Conservation (phyloP, 805 yeast genomes). For the Saccharomycopsis sp. region DNA sequence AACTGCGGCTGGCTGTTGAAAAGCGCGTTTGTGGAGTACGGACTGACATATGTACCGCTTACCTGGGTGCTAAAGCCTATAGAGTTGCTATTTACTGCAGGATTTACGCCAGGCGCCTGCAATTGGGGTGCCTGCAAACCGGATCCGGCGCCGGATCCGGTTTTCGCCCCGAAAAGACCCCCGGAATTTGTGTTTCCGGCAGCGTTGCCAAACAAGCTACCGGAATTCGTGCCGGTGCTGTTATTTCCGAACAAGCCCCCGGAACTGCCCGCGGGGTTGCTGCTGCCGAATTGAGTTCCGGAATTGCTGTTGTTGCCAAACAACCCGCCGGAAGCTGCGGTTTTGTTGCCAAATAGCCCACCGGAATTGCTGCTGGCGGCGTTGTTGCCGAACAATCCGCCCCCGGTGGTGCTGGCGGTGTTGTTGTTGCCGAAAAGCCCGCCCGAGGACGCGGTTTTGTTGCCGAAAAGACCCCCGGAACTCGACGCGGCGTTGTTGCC, state of each 20-base stretch:
- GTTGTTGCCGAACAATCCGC: constrained; percentile 32
- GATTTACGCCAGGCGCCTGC: too few relatives aligned
- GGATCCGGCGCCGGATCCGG: too few relatives aligned
- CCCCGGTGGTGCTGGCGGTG: constrained; percentile 21
- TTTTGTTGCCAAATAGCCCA: constrained; percentile 27
- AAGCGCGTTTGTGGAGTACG: constrained; percentile 24
- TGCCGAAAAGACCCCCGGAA: constrained; percentile 23
- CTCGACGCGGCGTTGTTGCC: constrained; percentile 16
- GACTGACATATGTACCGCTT: constrained; percentile 24
- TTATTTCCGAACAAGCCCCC: constrained; percentile 21
- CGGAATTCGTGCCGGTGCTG: constrained; percentile 9
- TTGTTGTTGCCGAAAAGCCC: constrained; percentile 28
- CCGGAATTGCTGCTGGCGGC: constrained; percentile 21
- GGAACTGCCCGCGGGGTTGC: constrained; percentile 16
- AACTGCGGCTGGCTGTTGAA: constrained; percentile 26
- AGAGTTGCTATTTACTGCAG: too few relatives aligned
- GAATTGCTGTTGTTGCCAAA: constrained; percentile 27
- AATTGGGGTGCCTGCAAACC: too few relatives aligned
- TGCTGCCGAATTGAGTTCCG: too few relatives aligned
- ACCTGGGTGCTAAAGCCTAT: constrained; percentile 11
- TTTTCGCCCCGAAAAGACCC: too few relatives aligned
- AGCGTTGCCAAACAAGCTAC: too few relatives aligned
- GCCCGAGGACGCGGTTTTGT: constrained; percentile 21
- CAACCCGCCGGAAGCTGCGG: constrained; percentile 29
- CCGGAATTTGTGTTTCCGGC: too few relatives aligned